phyloP scores from a whole-genome alignment of 805 yeast genomes.

The Wickerhamiella slavikovae region DNA sequence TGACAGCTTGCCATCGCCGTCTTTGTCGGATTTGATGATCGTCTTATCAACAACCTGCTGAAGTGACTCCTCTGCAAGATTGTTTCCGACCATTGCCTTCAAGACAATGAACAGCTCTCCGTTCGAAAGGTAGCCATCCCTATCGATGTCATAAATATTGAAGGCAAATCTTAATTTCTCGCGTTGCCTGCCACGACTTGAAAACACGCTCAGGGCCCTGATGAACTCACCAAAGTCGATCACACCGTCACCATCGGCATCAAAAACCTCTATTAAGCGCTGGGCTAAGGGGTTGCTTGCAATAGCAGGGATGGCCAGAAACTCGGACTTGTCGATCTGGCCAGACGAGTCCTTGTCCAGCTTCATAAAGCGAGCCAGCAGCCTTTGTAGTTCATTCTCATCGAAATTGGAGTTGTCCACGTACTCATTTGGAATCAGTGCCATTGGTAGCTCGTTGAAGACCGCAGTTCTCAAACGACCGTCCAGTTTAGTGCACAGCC shows the following conservation, averaged over 20 bases:
- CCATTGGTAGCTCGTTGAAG: slow-evolving; percentile 10
- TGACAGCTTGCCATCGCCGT: slow-evolving; percentile 68
- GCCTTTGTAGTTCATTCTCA: slow-evolving; percentile 74
- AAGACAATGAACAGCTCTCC: slow-evolving; percentile 85
- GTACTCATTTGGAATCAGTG: slow-evolving; percentile 12
- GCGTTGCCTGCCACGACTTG: slow-evolving; percentile 57
- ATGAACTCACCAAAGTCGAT: slow-evolving; percentile 93
- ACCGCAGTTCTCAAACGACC: too few species aligned
- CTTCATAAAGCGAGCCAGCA: slow-evolving; percentile 86
- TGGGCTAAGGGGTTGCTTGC: slow-evolving; percentile 75
- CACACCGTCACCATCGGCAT: slow-evolving; percentile 71
- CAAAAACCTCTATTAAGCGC: slow-evolving; percentile 84
- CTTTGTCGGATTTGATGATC: slow-evolving; percentile 75
- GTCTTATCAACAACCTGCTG: slow-evolving; percentile 97
- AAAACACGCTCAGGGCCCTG: slow-evolving; percentile 66
- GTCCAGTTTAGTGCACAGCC: too few species aligned
- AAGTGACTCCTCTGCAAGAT: slow-evolving; percentile 64
- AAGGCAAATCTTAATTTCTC: slow-evolving; percentile 81
- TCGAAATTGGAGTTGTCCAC: slow-evolving; percentile 30
- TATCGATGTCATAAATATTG: slow-evolving; percentile 84
- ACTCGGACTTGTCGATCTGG: slow-evolving; percentile 75
- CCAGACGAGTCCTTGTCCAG: slow-evolving; percentile 86
- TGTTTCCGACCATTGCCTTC: slow-evolving; percentile 93
- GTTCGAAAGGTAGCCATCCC: slow-evolving; percentile 85
- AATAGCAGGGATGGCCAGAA: slow-evolving; percentile 82